Percentiles rank a stretch among this genome's conserved stretches.
Conservation (phyloP, 2,329 filamentous ascomycete species). For the Aspergillus sp. region DNA sequence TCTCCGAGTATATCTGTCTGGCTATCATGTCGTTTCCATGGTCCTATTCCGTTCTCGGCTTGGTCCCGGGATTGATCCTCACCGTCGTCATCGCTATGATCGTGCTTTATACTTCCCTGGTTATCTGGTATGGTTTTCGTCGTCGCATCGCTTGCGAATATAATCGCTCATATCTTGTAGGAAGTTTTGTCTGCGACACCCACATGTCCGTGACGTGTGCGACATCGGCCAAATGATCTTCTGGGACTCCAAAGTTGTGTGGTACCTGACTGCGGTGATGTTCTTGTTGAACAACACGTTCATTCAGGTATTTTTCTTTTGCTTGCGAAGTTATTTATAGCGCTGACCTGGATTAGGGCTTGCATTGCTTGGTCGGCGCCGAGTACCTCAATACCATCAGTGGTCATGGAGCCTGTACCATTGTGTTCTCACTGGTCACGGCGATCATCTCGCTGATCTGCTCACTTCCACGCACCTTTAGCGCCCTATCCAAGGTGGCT, state of each 20-base stretch:
- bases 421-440: slow-evolving; percentile 75
- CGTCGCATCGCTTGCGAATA: slow-evolving; percentile 5
- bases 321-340: background rate
- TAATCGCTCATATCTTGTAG: slow-evolving; percentile 50
- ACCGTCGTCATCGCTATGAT: slow-evolving; percentile 75
- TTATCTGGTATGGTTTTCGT: slow-evolving; percentile 54
- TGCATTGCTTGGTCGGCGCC: slow-evolving; percentile 81
- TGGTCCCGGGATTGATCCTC: slow-evolving; percentile 83
- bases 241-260: slow-evolving; percentile 75
- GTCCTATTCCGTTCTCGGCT: slow-evolving; percentile 83
- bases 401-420: slow-evolving; percentile 70
- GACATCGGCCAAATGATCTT: slow-evolving; percentile 96
- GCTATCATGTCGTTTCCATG: slow-evolving; percentile 95
- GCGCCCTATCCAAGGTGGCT: slow-evolving; percentile 74
- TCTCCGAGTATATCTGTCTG: slow-evolving; percentile 94
- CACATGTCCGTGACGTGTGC: slow-evolving; percentile 88
- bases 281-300: slow-evolving; percentile 94
- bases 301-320: slow-evolving; percentile 62
- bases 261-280: slow-evolving; percentile 74
- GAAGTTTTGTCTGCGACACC: slow-evolving; percentile 89
- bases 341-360: slow-evolving; percentile 51
- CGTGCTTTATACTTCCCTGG: slow-evolving; percentile 80
- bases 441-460: slow-evolving; percentile 74
- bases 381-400: slow-evolving; percentile 91
- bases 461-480: slow-evolving; percentile 84